Evolutionary conservation across 306 rosid genomes (phyloP).

Genomic region (Aeschynomene evenia): DNA sequence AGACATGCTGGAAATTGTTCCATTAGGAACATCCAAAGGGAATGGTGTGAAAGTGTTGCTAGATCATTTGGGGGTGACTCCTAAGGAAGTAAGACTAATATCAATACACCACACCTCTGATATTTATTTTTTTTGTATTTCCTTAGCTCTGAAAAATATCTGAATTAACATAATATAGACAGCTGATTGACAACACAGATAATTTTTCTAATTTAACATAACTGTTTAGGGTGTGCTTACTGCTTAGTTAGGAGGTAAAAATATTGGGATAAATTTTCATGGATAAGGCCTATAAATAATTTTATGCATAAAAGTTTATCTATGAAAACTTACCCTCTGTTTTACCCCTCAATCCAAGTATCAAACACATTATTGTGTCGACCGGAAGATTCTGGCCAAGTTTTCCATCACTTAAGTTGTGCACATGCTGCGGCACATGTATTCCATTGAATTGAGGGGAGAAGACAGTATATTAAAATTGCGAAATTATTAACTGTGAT

Average conservation of each 20-base stretch:
- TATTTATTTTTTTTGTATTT: conserved; percentile 9
- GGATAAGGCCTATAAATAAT: no score
- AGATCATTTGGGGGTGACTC: conserved; percentile 77
- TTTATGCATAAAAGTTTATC: no score
- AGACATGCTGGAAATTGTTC: conserved; percentile 86
- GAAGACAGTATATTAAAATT: background rate
- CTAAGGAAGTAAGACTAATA: conserved; percentile 59
- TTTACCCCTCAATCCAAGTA: no score
- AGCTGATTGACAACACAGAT: background rate
- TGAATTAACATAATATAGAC: background rate
- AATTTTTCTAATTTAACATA: conserved; percentile 6
- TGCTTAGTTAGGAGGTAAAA: no score
- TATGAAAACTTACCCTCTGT: no score
- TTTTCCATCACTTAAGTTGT: background rate
- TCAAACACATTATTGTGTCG: no score
- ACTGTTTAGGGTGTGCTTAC: background rate
- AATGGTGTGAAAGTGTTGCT: conserved; percentile 75
- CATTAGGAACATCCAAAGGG: conserved; percentile 84
- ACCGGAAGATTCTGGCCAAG: background rate
- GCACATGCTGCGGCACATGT: background rate
- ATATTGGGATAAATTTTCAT: no score
- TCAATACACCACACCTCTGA: background rate
- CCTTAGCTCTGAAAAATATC: conserved; percentile 7
- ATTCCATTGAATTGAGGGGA: background rate
- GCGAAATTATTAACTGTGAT: background rate